Evolutionary conservation across 345 rosid genomes (phyloP), one percentile per base, ranked within the genome.

Genomic region (Syzygium oleosum): DNA sequence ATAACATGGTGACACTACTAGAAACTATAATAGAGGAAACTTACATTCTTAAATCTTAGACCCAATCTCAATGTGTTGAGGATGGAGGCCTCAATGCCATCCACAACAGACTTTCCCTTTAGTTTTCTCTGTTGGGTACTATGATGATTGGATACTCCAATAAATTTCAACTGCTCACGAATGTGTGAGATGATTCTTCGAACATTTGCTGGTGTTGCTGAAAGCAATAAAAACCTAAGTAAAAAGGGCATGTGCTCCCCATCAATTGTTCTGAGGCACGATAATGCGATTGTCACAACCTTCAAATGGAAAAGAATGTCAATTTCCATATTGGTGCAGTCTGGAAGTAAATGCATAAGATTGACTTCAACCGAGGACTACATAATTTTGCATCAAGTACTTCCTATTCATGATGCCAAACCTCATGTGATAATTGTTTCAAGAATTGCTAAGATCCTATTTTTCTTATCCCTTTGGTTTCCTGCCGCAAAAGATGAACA

Each of bases 41-140:
- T 91, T 89, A 95, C 99, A 84, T 92, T 95, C 90, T 95, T 95
- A 91, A 95, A 96, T 43, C 96, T 92, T 88, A 96, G 94, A 89
- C 97, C 95, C 85, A 98, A 93, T 91, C 95, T 91, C 91, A 96
- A 91, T 79, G 96, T 95, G 90, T 95, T 94, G 68, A 96, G 94
- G 91, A 95, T 90, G 87, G 95, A 93, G 31, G 94, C 95, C 90
- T 95, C 98, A 22, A 91, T 87, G 55, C 91, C 91, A 53, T 91
- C 92, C 41, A 90, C 87, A 85, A 87, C 89, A 55, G 91, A 52
- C 91, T 96, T 95, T 86, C 96, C 98, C 90, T 96, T 94, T 65
- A 94, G 92, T 90, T 94, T 94, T 88, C 79, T 84, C 43, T 89
- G 90, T 73, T 93, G 93, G 31, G 88, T 88, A 87, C 92, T 87